Conservation (phyloP, 1,284 basidiomycete genomes). For the Calocybe gambosa region DNA sequence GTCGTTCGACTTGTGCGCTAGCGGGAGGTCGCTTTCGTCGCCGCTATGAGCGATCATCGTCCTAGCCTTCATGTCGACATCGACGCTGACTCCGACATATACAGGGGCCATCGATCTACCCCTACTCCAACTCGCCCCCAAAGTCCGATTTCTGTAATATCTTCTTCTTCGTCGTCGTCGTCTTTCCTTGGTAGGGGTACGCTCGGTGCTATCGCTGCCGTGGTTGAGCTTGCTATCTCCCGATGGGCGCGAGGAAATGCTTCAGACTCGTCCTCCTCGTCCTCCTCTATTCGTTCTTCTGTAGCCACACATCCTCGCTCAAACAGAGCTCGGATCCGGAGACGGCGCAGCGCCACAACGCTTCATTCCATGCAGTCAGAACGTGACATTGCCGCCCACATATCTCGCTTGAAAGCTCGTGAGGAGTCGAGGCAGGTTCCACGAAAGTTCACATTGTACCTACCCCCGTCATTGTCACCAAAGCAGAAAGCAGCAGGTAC, state of each 20-base stretch:
- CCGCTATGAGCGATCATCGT: slow-evolving; percentile 9
- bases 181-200: slow-evolving; percentile 30
- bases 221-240: slow-evolving; percentile 49
- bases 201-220: slow-evolving; percentile 42
- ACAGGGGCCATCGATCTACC: slow-evolving; percentile 46
- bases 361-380: slow-evolving; percentile 48
- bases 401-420: slow-evolving; percentile 52
- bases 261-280: slow-evolving; percentile 31
- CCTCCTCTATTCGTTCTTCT: slow-evolving; percentile 36
- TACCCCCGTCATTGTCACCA: slow-evolving; percentile 35
- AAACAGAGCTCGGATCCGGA: slow-evolving; percentile 35
- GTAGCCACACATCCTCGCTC: slow-evolving; percentile 32
- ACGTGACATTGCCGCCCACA: slow-evolving; percentile 46
- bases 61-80: background rate
- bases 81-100: slow-evolving; percentile 47
- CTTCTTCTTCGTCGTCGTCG: slow-evolving; percentile 40
- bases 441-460: slow-evolving; percentile 63
- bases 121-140: slow-evolving; percentile 25
- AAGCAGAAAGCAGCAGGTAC: slow-evolving; percentile 4
- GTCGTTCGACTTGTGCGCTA: background rate
- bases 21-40: slow-evolving; percentile 5
- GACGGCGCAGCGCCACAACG: slow-evolving; percentile 40
- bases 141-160: slow-evolving; percentile 24
- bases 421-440: slow-evolving; percentile 52
- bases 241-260: slow-evolving; percentile 45